Evolutionary conservation across 1,139 yeast species (phyloP), one percentile per base, ranked within the genome.

Genomic region (Geotrichum histeridarum): DNA sequence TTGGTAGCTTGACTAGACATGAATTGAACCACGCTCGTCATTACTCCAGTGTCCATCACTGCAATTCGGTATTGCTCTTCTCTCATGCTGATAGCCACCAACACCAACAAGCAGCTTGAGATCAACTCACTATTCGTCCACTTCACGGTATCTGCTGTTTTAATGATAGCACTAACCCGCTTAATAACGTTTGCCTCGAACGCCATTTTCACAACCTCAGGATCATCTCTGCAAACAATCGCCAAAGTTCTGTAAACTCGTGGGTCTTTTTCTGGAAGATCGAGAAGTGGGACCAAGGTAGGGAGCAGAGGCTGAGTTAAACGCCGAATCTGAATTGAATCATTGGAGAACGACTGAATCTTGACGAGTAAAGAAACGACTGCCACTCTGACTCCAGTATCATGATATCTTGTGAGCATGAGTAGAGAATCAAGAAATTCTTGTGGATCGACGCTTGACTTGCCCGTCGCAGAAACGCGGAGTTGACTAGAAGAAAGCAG

Each of bases 121-220:
- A 63, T 59, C 30, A 63, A 56, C 49, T 67, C 65, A 37, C 63
- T 54, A 44, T 60, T 56, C 18, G 52, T 51, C 59, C 64, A 63
- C 41, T 57, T 49, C 33, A 57, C 57, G 2, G 59, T 53, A 30
- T 53, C 60, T 41, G 54, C 56, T n/a, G 56, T 54, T 54, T 57
- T 67, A 55, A 57, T 61, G 4, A 64, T 60, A 32, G 50, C 55
- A 36, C 62, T 61, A n/a, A 70, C 59, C 46, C 63, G 63, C 41
- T 60, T 59, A 41, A 71, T 61, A 8, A 70, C 63, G 4, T 69
- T 71, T 9, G 69, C 68, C 51, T 71, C 75, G n/a, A 64, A 68
- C 6, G 74, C 73, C 59, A 68, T 60, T 8, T 59, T 63, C 11
- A 73, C 68, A 47, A 66, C 59, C 27, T 63, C 62, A 30, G 64